A percentile compares a stretch with the other conserved stretches of the same genome.
Conservation (phyloP, 2,329 filamentous ascomycete species). For the Neonectria faginata region DNA sequence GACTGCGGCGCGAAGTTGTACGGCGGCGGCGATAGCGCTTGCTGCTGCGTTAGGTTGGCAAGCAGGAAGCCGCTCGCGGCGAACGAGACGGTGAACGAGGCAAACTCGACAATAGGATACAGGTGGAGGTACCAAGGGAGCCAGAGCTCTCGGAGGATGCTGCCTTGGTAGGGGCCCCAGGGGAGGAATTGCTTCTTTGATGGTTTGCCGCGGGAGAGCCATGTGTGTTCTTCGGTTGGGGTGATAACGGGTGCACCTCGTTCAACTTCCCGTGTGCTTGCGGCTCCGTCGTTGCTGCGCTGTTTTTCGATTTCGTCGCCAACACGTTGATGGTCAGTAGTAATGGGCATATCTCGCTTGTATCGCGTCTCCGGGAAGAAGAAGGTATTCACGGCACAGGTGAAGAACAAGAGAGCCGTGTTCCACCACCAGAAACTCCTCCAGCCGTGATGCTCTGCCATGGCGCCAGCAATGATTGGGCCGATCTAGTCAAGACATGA, state of each 20-base stretch:
- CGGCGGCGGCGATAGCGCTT: conserved; percentile 17
- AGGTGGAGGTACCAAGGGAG: conserved; percentile 23
- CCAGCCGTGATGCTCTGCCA: conserved; percentile 24
- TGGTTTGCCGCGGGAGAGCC: conserved; percentile 23
- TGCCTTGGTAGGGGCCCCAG: conserved; percentile 22
- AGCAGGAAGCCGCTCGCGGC: conserved; percentile 22
- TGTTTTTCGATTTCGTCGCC: conserved; percentile 10
- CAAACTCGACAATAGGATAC: conserved; percentile 25
- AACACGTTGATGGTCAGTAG: not conserved
- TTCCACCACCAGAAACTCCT: conserved; percentile 26
- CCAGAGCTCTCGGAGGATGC: conserved; percentile 25
- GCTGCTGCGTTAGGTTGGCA: conserved; percentile 28
- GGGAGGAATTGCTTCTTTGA: conserved; percentile 19
- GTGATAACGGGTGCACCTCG: not conserved
- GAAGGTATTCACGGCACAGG: conserved; percentile 10
- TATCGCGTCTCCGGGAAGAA: conserved; percentile 21
- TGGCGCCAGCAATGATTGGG: conserved; percentile 21
- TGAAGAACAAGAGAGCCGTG: conserved; percentile 21
- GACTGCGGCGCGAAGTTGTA: conserved; percentile 22
- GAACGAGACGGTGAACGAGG: conserved; percentile 22
- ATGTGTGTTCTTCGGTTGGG: conserved; percentile 11
- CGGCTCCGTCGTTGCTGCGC: conserved; percentile 16
- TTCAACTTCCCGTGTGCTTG: conserved; percentile 4
- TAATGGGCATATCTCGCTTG: conserved; percentile 9
- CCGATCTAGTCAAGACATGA: conserved; percentile 13